Percentiles rank a stretch among this genome's conserved stretches.
These are phyloP conservation scores for Hortiboletus campestris DNA, from an alignment of 768 basidiomycete genomes.

Conservation along the genomic window DNA sequence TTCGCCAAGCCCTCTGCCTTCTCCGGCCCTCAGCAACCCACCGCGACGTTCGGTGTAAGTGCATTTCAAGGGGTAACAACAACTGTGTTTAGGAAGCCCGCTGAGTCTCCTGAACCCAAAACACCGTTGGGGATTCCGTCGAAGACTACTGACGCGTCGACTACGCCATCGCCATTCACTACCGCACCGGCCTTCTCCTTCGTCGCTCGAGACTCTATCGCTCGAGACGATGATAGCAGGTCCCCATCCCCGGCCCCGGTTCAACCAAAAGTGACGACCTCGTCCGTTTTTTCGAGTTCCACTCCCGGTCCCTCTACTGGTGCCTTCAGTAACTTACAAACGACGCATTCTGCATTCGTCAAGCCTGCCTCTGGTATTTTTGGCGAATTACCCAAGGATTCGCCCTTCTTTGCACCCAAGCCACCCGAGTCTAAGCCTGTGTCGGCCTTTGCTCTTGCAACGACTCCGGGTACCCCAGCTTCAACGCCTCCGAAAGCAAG, in stretches of 20 bases:
- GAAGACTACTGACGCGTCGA: not conserved
- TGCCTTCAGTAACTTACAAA: conserved; percentile 42
- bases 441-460: conserved; percentile 38
- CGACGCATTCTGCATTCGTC: conserved; percentile 34
- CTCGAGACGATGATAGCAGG: conserved; percentile 23
- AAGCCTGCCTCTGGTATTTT: conserved; percentile 38
- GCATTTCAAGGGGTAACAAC: conserved; percentile 10
- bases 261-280: conserved; percentile 1
- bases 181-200: not conserved
- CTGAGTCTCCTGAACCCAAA: conserved; percentile 10
- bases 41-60: conserved; percentile 14
- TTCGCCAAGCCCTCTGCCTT: conserved; percentile 27
- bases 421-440: conserved; percentile 32
- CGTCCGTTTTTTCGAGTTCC: conserved; percentile 19
- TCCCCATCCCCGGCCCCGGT: conserved; percentile 26
- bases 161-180: conserved; percentile 4
- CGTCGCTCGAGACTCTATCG: conserved; percentile 11
- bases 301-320: conserved; percentile 28
- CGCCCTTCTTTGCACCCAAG: conserved; percentile 53
- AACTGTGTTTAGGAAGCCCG: conserved; percentile 8
- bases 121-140: conserved; percentile 9
- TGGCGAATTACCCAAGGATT: conserved; percentile 38
- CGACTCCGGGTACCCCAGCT: conserved; percentile 14
- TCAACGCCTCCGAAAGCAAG: conserved; percentile 24
- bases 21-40: conserved; percentile 8